Conservation (phyloP, 805 yeast genomes). For the Jamesozyma lodderae region DNA sequence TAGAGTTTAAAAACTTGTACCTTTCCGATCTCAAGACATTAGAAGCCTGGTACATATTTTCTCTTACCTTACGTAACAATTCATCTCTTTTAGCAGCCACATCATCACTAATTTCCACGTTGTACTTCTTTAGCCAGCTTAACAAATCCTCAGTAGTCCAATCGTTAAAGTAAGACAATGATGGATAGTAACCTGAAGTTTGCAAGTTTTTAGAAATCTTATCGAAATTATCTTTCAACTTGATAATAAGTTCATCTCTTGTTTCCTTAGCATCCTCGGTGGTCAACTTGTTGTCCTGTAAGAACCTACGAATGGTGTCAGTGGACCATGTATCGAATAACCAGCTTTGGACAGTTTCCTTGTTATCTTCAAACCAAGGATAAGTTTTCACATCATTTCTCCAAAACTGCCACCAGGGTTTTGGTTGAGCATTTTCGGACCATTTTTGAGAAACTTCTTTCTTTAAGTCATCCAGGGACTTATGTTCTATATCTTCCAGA, state of each 20-base stretch:
- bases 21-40: constrained; percentile 33
- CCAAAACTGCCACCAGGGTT: constrained; percentile 29
- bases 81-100: constrained; percentile 33
- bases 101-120: constrained; percentile 30
- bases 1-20: constrained; percentile 32
- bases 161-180: constrained; percentile 42
- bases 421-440: constrained; percentile 15
- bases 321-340: constrained; percentile 46
- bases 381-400: constrained; percentile 6
- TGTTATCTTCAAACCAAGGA: constrained; percentile 12
- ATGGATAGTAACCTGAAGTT: constrained; percentile 39
- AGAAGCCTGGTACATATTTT: constrained; percentile 37
- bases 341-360: constrained; percentile 32
- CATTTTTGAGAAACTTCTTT: constrained; percentile 17
- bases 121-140: constrained; percentile 41
- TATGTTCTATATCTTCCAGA: constrained; percentile 13
- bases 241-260: constrained; percentile 38
- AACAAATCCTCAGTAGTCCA: constrained; percentile 33
- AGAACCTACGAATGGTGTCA: constrained; percentile 42
- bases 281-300: constrained; percentile 37
- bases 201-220: constrained; percentile 31
- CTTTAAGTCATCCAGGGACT: constrained; percentile 19
- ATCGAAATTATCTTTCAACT: constrained; percentile 38
- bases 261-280: constrained; percentile 32
- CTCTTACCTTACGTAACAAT: constrained; percentile 34